Evolutionary conservation across 257 asterid species (phyloP).

Genomic region (Anisodus acutangulus): DNA sequence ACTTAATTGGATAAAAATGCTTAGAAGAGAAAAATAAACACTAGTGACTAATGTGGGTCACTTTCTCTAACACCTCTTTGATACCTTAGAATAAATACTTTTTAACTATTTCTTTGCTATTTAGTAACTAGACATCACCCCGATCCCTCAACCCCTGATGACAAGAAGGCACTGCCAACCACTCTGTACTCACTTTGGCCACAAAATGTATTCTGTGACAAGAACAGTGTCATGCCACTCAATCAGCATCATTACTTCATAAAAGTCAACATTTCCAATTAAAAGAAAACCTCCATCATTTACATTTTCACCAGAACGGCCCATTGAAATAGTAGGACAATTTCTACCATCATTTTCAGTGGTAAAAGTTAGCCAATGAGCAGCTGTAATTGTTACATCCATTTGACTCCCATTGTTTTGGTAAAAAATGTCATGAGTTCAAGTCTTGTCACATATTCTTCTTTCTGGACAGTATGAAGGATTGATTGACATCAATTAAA

Average conservation of each 20-base stretch:
- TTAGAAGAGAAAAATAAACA: not conserved
- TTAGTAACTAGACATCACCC: not conserved
- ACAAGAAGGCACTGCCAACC: slow-evolving; percentile 15
- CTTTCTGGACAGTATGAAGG: not conserved
- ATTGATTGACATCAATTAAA: not conserved
- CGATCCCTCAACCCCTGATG: slow-evolving; percentile 10
- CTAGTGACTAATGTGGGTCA: slow-evolving; percentile 20
- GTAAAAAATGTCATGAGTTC: not conserved
- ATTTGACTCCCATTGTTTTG: not conserved
- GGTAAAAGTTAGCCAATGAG: not conserved
- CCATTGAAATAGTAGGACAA: slow-evolving; percentile 5
- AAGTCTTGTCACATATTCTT: not conserved
- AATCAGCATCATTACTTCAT: not conserved
- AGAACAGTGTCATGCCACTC: not conserved
- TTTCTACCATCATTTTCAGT: not conserved
- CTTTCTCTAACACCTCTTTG: not conserved
- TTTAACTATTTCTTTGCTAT: not conserved
- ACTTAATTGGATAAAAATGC: not conserved
- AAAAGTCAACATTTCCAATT: not conserved
- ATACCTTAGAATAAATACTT: not conserved
- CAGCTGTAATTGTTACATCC: not conserved
- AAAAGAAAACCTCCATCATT: not conserved
- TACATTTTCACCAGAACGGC: not conserved
- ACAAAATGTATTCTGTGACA: not conserved
- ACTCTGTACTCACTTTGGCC: slow-evolving; percentile 3